Evolutionary conservation across 2,329 filamentous ascomycete genomes (phyloP).

Genomic region (Stemphylium vesicarium): DNA sequence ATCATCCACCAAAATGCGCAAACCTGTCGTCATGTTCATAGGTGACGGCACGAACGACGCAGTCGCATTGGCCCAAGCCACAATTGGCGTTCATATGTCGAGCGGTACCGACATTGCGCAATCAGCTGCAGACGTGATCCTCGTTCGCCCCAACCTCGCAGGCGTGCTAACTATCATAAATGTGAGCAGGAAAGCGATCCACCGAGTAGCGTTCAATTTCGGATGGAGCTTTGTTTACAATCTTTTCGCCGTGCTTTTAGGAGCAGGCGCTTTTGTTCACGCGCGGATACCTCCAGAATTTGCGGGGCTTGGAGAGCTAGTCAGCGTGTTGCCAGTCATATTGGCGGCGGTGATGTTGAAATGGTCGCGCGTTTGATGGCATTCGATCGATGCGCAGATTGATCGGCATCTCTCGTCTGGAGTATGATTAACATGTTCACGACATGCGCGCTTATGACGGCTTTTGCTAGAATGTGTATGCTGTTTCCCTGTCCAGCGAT

Average conservation of each 20-base stretch:
- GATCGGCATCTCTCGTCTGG: too few relatives aligned
- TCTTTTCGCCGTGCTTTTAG: conserved; percentile 69
- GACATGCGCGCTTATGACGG: too few relatives aligned
- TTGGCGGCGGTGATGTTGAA: conserved; percentile 58
- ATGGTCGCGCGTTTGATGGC: conserved; percentile 37
- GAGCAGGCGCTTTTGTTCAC: conserved; percentile 62
- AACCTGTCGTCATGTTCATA: conserved; percentile 66
- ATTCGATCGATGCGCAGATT: too few relatives aligned
- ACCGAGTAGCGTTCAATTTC: conserved; percentile 68
- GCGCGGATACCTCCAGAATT: conserved; percentile 67
- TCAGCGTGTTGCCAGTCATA: conserved; percentile 75
- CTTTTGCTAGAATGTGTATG: too few relatives aligned
- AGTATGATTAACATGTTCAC: too few relatives aligned
- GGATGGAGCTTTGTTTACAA: conserved; percentile 75
- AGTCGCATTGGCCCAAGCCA: conserved; percentile 71
- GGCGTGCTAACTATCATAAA: conserved; percentile 65
- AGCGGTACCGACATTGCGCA: conserved; percentile 66
- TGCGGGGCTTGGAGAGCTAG: conserved; percentile 74
- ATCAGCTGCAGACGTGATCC: conserved; percentile 71
- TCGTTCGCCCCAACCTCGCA: conserved; percentile 63
- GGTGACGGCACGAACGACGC: conserved; percentile 87
- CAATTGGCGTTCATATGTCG: conserved; percentile 73
- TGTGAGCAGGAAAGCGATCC: conserved; percentile 53
- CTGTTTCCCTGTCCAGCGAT: too few relatives aligned
- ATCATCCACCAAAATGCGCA: background rate